A percentile compares a stretch with the other conserved stretches of the same genome.
These are phyloP conservation scores for Taxawa tesnikishii DNA, from an alignment of 2,329 filamentous ascomycete species.

Conservation along the genomic window DNA sequence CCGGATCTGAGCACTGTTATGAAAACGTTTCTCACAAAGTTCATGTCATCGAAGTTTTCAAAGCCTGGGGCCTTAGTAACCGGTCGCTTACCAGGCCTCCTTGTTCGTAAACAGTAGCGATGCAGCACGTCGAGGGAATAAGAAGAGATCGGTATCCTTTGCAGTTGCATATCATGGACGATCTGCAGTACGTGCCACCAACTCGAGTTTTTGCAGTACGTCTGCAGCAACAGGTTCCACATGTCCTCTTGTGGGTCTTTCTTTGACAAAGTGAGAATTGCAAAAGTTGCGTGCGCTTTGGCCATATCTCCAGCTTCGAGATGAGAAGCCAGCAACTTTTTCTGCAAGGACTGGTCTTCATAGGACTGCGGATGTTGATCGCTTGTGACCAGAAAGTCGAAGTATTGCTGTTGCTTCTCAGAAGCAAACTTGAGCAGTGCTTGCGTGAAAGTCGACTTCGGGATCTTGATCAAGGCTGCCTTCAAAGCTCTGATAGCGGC, in stretches of 20 bases:
- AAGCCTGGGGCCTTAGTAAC: constrained; percentile 7
- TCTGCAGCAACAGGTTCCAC: constrained; percentile 36
- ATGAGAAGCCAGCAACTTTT: constrained; percentile 40
- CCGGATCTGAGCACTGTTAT: constrained; percentile 31
- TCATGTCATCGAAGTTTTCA: constrained; percentile 22
- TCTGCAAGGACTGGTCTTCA: constrained; percentile 43
- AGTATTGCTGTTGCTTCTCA: constrained; percentile 39
- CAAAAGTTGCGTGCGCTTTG: constrained; percentile 21
- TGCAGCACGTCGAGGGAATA: constrained; percentile 33
- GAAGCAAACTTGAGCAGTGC: constrained; percentile 53
- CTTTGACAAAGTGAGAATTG: constrained; percentile 39
- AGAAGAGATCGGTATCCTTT: constrained; percentile 27
- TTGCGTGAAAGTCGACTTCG: constrained; percentile 51
- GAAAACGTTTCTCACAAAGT: constrained; percentile 35
- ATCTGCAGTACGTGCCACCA: constrained; percentile 18
- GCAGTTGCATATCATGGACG: constrained; percentile 38
- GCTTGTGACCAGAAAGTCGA: constrained; percentile 40
- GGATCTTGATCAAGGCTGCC: constrained; percentile 49
- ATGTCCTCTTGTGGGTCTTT: constrained; percentile 20
- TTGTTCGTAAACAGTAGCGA: constrained; percentile 24
- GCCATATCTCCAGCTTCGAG: constrained; percentile 37
- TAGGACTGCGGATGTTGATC: constrained; percentile 55
- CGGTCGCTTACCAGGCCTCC: constrained; percentile 25
- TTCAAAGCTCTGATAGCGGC: constrained; percentile 49
- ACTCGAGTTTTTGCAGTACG: constrained; percentile 20